Percentiles rank a stretch among this genome's conserved stretches.
phyloP scores from a whole-genome alignment of 306 rosid species.

The Sphenostylis stenocarpa region DNA sequence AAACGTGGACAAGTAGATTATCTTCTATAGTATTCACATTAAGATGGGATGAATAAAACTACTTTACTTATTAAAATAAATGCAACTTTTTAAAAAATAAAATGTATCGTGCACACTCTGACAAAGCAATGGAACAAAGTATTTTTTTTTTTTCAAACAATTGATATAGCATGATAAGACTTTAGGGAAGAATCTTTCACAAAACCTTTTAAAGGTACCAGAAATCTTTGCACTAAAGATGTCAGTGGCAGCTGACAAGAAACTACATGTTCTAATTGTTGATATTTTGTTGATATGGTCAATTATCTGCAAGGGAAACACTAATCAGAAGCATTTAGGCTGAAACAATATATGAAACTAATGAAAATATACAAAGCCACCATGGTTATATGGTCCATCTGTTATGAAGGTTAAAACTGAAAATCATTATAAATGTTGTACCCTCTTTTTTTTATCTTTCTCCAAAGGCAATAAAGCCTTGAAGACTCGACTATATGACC shows the following conservation, averaged over 20 bases:
- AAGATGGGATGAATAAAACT: background rate
- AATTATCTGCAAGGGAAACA: slow-evolving; percentile 60
- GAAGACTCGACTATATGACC: slow-evolving; percentile 67
- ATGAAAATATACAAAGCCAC: slow-evolving; percentile 26
- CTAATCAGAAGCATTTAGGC: slow-evolving; percentile 1
- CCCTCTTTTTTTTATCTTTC: slow-evolving; percentile 86
- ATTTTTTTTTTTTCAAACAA: background rate
- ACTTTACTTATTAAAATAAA: background rate
- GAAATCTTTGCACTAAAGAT: slow-evolving; percentile 87
- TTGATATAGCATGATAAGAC: slow-evolving; percentile 10
- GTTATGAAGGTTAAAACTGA: slow-evolving; percentile 17
- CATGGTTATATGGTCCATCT: background rate
- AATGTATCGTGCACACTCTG: background rate
- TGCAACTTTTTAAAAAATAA: background rate
- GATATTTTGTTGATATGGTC: slow-evolving; percentile 82
- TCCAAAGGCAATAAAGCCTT: slow-evolving; percentile 87
- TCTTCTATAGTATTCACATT: background rate
- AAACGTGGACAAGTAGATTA: background rate
- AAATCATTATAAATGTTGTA: slow-evolving; percentile 33
- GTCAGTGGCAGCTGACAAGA: slow-evolving; percentile 74
- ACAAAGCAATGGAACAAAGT: background rate
- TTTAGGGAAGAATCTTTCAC: slow-evolving; percentile 2
- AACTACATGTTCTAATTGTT: slow-evolving; percentile 71
- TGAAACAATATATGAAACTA: slow-evolving; percentile 23
- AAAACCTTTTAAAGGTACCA: slow-evolving; percentile 86